phyloP scores from a whole-genome alignment of 2,329 filamentous ascomycete species.

The Xylariaceae sp. region DNA sequence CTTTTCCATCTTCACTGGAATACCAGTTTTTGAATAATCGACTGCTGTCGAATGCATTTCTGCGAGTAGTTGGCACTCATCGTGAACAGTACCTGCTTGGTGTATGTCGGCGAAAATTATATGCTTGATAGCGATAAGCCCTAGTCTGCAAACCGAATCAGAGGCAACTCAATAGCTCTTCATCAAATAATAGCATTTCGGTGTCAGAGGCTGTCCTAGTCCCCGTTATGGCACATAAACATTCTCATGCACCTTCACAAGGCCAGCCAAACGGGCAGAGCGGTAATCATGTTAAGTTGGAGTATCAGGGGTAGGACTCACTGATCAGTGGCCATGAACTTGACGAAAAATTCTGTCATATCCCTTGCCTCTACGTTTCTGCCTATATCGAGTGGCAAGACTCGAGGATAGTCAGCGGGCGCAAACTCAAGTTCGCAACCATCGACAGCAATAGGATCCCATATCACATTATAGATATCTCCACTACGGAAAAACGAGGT shows the following conservation, averaged over 20 bases:
- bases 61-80: constrained; percentile 62
- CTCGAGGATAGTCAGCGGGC: constrained; percentile 74
- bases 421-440: constrained; percentile 44
- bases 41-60: constrained; percentile 73
- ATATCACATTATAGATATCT: constrained; percentile 82
- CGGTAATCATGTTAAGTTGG: background rate
- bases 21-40: constrained; percentile 79
- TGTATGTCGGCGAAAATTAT: constrained; percentile 68
- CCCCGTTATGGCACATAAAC: background rate
- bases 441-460: constrained; percentile 63
- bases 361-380: constrained; percentile 66
- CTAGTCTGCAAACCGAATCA: constrained; percentile 28
- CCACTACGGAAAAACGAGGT: constrained; percentile 50
- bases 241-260: background rate
- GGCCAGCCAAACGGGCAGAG: background rate
- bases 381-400: constrained; percentile 63
- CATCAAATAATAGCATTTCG: background rate
- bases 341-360: constrained; percentile 82
- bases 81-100: constrained; percentile 56
- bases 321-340: constrained; percentile 47
- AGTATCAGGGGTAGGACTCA: constrained; percentile 24
- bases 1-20: constrained; percentile 56
- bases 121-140: constrained; percentile 68
- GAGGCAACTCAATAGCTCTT: background rate
- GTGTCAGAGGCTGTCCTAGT: background rate